These are phyloP conservation scores for Alternaria rosae DNA, from an alignment of 2,329 filamentous ascomycete species.

Conservation along the genomic window DNA sequence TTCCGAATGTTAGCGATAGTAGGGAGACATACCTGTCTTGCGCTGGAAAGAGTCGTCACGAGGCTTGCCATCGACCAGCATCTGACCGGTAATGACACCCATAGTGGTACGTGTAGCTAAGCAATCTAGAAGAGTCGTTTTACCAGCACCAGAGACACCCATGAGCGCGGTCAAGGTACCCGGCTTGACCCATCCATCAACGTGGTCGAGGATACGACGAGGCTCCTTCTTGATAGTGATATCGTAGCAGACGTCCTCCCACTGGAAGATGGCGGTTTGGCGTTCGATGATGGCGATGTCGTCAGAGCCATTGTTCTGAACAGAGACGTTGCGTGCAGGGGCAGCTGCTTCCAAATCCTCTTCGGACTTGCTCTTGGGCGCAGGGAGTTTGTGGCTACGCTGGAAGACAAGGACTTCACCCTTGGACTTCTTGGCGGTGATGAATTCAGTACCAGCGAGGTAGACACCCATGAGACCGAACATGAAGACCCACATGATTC, in stretches of 20 bases:
- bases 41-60: conserved; percentile 86
- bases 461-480: conserved; percentile 54
- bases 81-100: conserved; percentile 86
- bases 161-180: conserved; percentile 85
- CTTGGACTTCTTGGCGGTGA: conserved; percentile 60
- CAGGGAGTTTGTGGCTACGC: conserved; percentile 53
- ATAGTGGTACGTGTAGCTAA: conserved; percentile 86
- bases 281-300: conserved; percentile 60
- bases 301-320: conserved; percentile 48
- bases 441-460: conserved; percentile 55
- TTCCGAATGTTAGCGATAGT: neutral
- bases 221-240: conserved; percentile 81
- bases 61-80: conserved; percentile 79
- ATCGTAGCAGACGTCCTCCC: conserved; percentile 80
- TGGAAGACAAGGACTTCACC: conserved; percentile 61
- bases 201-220: conserved; percentile 80
- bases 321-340: conserved; percentile 39
- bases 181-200: conserved; percentile 93
- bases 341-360: conserved; percentile 53
- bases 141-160: conserved; percentile 92
- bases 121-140: conserved; percentile 88
- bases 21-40: conserved; percentile 69
- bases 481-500: conserved; percentile 57
- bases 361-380: conserved; percentile 55
- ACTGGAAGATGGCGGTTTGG: conserved; percentile 83